A percentile compares a stretch with the other conserved stretches of the same genome.
These are phyloP conservation scores for Alliaria petiolata DNA, from an alignment of 345 rosid species.

Conservation along the genomic window DNA sequence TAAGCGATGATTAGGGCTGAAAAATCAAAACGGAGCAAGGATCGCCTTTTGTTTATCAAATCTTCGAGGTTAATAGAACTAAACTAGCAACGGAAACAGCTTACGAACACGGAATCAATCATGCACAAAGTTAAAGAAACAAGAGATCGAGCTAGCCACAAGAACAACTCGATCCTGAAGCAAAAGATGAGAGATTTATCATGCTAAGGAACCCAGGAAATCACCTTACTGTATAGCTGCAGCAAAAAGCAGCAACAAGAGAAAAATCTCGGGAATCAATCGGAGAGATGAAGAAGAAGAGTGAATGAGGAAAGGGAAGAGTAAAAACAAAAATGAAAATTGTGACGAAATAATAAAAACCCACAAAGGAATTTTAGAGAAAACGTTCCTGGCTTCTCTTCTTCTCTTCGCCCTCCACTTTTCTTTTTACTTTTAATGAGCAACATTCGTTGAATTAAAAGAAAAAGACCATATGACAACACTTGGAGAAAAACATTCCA, in stretches of 20 bases:
- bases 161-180: slow-evolving; percentile 5
- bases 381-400: slow-evolving; percentile 30
- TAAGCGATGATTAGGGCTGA: background rate
- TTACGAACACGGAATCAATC: slow-evolving; percentile 14
- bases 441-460: background rate
- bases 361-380: slow-evolving; percentile 12
- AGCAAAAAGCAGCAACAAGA: background rate
- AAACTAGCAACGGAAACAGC: background rate
- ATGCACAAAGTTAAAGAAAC: slow-evolving; percentile 14
- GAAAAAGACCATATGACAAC: background rate
- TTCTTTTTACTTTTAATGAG: slow-evolving; percentile 7
- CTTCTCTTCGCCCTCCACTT: slow-evolving; percentile 17
- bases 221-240: slow-evolving; percentile 16
- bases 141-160: background rate
- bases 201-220: background rate
- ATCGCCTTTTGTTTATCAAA: background rate
- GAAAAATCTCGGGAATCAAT: background rate
- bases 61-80: background rate
- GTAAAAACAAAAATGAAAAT: background rate
- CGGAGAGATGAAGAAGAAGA: background rate
- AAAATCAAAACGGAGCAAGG: background rate
- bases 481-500: background rate
- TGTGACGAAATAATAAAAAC: background rate
- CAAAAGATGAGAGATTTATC: background rate
- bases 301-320: background rate